Percentiles rank a stretch among this genome's conserved stretches.
phyloP scores from a whole-genome alignment of 2,329 filamentous ascomycete species.

The Ophiostoma sp. region DNA sequence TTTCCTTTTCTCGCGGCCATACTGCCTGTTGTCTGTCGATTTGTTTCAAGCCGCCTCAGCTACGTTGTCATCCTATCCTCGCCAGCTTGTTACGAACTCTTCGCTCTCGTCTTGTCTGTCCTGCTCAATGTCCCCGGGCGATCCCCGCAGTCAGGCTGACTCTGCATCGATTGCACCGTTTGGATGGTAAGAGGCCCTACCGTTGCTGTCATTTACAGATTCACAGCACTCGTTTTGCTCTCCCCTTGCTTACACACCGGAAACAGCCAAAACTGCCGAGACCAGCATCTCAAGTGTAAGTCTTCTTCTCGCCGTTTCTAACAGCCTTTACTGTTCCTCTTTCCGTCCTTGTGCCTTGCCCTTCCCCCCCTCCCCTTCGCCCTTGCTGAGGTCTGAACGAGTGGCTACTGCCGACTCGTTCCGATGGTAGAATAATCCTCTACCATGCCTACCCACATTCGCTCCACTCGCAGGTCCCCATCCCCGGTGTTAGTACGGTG shows the following conservation, averaged over 20 bases:
- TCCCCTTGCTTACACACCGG: background rate
- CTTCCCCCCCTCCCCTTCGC: too few species aligned
- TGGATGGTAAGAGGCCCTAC: conserved; percentile 17
- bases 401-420: too few species aligned
- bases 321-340: background rate
- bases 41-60: background rate
- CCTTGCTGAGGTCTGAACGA: too few species aligned
- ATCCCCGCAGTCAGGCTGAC: conserved; percentile 1
- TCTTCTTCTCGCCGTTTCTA: conserved; percentile 1
- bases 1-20: background rate
- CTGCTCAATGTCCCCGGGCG: conserved; percentile 13
- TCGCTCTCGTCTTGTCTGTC: background rate
- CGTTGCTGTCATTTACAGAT: too few species aligned
- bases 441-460: background rate
- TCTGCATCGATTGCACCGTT: conserved; percentile 16
- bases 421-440: background rate
- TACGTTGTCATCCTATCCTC: background rate
- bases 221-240: background rate
- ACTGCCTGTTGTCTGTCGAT: background rate
- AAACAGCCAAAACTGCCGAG: conserved; percentile 42
- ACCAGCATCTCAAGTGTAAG: conserved; percentile 45
- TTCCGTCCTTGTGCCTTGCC: background rate
- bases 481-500: background rate
- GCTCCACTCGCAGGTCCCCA: conserved; percentile 1
- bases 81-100: conserved; percentile 1